A percentile compares a stretch with the other conserved stretches of the same genome.
Evolutionary conservation across 129 eudicot genomes (phyloP).

Genomic region (Daucus carota): DH1_v3.0 NC_030388.2:31332501-31333000

Average conservation of each 20-base stretch:
- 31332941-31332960: neutral
- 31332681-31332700: neutral
- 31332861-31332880: slow-evolving; percentile 49
- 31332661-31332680: too few relatives aligned
- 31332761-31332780: neutral
- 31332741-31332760: neutral
- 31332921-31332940: slow-evolving; percentile 65
- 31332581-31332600: neutral
- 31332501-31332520: slow-evolving; percentile 58
- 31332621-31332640: neutral
- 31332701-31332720: neutral
- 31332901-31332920: slow-evolving; percentile 51
- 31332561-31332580: neutral
- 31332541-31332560: neutral
- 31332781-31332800: slow-evolving; percentile 63
- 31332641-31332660: too few relatives aligned
- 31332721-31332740: neutral
- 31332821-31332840: slow-evolving; percentile 82
- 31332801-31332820: slow-evolving; percentile 97
- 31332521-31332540: neutral
- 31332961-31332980: neutral
- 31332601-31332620: neutral
- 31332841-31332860: slow-evolving; percentile 29
- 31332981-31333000: neutral
- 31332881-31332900: slow-evolving; percentile 41